Percentiles rank a stretch among this genome's conserved stretches.
Conservation (phyloP, 2,329 filamentous ascomycete species). For the Celoporthe dispersa region DNA sequence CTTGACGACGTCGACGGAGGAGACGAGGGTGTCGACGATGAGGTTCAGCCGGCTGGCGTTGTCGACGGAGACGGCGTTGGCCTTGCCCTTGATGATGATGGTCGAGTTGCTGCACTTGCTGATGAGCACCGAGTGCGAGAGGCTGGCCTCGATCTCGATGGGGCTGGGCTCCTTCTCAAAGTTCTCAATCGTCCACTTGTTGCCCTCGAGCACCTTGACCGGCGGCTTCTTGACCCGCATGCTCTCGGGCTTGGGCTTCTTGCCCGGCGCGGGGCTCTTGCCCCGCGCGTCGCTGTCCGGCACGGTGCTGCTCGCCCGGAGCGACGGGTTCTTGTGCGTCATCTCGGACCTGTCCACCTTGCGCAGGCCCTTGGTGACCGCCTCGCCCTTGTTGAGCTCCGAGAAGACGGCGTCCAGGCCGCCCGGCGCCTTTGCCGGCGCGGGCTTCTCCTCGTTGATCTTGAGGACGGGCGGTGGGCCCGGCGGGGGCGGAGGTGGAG, state of each 20-base stretch:
- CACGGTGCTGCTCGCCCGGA: conserved; percentile 75
- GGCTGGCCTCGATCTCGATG: conserved; percentile 78
- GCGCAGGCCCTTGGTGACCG: conserved; percentile 84
- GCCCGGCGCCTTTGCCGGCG: conserved; percentile 48
- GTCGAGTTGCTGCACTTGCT: conserved; percentile 90
- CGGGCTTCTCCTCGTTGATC: conserved; percentile 49
- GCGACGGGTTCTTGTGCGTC: conserved; percentile 96
- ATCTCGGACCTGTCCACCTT: conserved; percentile 96
- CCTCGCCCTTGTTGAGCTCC: conserved; percentile 84
- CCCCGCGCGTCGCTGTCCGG: conserved; percentile 64
- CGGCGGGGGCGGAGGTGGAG: conserved; percentile 72
- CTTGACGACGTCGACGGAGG: conserved; percentile 93
- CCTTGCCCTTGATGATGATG: conserved; percentile 88
- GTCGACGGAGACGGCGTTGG: conserved; percentile 95
- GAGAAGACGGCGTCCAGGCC: conserved; percentile 90
- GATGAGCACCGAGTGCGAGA: conserved; percentile 90
- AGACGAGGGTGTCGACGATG: conserved; percentile 87
- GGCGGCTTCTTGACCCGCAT: conserved; percentile 84
- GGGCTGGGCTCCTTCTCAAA: conserved; percentile 77
- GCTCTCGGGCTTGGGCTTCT: conserved; percentile 84
- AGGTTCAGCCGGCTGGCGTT: conserved; percentile 85
- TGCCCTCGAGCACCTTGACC: conserved; percentile 79
- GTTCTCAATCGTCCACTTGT: conserved; percentile 97
- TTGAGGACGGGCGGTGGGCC: conserved; percentile 71
- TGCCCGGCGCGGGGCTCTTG: conserved; percentile 87